Percentiles rank a stretch among this genome's conserved stretches.
Conservation (phyloP, 1,284 basidiomycete species). For the Hemileia vastatrix region DNA sequence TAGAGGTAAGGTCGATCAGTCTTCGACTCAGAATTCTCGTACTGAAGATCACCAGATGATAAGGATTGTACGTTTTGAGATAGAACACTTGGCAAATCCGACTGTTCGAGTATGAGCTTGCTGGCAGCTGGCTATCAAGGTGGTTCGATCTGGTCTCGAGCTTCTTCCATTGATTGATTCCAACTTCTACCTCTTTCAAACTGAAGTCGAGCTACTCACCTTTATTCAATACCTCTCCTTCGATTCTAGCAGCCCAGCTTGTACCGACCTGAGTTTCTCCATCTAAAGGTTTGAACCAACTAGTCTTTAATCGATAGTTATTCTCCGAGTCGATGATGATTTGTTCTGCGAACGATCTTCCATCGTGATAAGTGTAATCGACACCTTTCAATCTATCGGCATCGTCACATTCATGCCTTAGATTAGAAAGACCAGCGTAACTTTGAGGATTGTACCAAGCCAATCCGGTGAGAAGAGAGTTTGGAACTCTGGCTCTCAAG, state of each 20-base stretch:
- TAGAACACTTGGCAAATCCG: no score
- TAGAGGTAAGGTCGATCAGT: no score
- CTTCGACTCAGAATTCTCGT: no score
- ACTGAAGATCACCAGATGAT: no score
- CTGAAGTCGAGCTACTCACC: background rate
- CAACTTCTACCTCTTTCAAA: background rate
- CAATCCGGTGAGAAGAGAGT: constrained; percentile 37
- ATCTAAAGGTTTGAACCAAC: constrained; percentile 35
- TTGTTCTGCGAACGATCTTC: constrained; percentile 35
- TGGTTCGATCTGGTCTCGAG: no score
- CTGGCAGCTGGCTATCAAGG: no score
- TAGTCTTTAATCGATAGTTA: constrained; percentile 38
- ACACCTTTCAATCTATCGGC: constrained; percentile 34
- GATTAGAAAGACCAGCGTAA: constrained; percentile 15
- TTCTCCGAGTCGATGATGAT: constrained; percentile 34
- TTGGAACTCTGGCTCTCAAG: constrained; percentile 33
- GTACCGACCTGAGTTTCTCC: constrained; percentile 24
- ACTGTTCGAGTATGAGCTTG: no score
- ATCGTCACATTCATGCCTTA: constrained; percentile 36
- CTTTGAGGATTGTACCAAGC: constrained; percentile 26
- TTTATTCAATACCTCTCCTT: constrained; percentile 33
- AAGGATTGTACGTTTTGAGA: no score
- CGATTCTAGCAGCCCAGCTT: constrained; percentile 37
- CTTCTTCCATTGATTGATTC: no score
- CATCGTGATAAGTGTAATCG: constrained; percentile 40